Evolutionary conservation across 805 yeast genomes (phyloP), one percentile per base, ranked within the genome.

Genomic region (Groenewaldozyma tartarivorans): DNA sequence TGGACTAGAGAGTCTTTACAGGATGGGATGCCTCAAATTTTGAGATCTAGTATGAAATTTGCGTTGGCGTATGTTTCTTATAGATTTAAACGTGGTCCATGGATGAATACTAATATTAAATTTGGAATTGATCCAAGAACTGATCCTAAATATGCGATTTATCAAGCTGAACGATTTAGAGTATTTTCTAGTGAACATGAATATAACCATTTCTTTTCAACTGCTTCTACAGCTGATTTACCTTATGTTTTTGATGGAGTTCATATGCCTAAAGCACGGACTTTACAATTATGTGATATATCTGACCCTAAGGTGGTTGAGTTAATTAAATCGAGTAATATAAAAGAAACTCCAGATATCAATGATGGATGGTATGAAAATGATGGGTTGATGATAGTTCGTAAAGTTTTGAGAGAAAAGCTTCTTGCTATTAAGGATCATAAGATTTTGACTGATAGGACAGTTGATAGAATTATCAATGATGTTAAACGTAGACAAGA

Each of bases 31-130:
- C 39, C 49, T 11, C 39, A 33, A 2, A 46, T 66, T 52, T 42
- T 63, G 58, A 48, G 63, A 59, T 50, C 57, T 58, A 53, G 75
- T 54, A 48, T 90, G 34, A 78, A 81, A 50, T 78, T 73, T 47
- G 94, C 96, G 0, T 58, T 92, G 38, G 95, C 97, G 0, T 80
- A 83, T 56, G 81, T 86, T 0, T 72, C 95, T 0, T 92, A 77
- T 56, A 72, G 85, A 33, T 82, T 78, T 56, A 76, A 81, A 29
- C 82, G 81, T 53, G 98, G 98, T 0, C 98, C 97, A 0, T 92
- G 95, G 95, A 71, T 97, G 51, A 86, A 85, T 45, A 75, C 92
- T 7, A 86, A 81, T 56, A 77, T 87, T 35, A 72, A 66, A 48
- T 76, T 78, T 49, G 96, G 96, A 1, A 68, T 78, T 31, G 84